Evolutionary conservation across 2,329 filamentous ascomycete genomes (phyloP), one percentile per base, ranked within the genome.

Genomic region (Sclerotinia trifoliorum): DNA sequence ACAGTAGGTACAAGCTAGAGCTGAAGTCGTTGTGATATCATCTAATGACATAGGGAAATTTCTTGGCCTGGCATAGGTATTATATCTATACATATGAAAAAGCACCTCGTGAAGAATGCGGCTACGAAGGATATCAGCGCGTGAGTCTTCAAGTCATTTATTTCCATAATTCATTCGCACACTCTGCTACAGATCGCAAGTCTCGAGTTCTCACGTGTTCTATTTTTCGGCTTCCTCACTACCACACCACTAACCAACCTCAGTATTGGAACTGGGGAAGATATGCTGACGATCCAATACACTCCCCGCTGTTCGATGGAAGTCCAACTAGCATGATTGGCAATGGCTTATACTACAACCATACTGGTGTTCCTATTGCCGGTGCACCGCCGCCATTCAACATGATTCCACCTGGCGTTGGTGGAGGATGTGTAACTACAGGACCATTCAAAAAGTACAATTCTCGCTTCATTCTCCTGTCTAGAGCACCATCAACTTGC

Each of bases 231-330:
- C 21, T 26, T 39, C 17, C 46, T 39, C 46, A 51, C 2, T 3
- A 32, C 21, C 46, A 15, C n/a, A 39, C n/a, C 21, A 51, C 42
- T 61, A n/a, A 66, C 55, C 11, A 49, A 21, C 19, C 15, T 26
- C 42, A 80, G 64, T 73, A 72, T 56, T 71, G 69, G 78, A 83
- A 86, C 74, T 86, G 84, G 82, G 80, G 80, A 3, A 79, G 80
- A 81, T 76, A 79, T 81, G 52, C 51, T 2, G 71, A 78, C 3
- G 80, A 85, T 67, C 79, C 80, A 2, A 73, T 77, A 71, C 79
- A 80, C 65, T 85, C 84, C 0, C 82, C 84, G 19, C 73, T 86
- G 57, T 86, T 88, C 71, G 84, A 85, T 71, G 85, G 85, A 44
- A 83, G 81, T 71, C 80, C 80, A 29, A 83, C 80, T 56, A 82